A percentile compares a stretch with the other conserved stretches of the same genome.
phyloP scores from a whole-genome alignment of 2,329 filamentous ascomycete species.

The Sordariomycetes sp. region DNA sequence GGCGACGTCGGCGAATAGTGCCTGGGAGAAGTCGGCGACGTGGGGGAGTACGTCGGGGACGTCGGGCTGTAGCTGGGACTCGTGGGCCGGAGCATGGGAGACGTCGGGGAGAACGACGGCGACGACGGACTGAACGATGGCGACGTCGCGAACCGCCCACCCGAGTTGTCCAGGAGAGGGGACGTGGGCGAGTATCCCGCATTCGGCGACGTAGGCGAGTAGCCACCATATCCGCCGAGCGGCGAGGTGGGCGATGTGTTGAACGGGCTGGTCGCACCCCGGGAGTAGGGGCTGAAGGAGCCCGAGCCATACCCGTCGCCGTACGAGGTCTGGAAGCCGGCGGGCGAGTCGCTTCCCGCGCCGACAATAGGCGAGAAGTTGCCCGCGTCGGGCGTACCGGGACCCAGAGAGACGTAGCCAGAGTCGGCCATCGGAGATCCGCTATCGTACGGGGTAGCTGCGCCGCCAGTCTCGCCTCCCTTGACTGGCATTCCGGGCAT shows the following conservation, averaged over 20 bases:
- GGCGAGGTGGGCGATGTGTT: constrained; percentile 58
- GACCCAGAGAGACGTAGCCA: constrained; percentile 46
- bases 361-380: constrained; percentile 71
- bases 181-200: constrained; percentile 71
- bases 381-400: constrained; percentile 48
- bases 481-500: constrained; percentile 72
- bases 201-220: constrained; percentile 68
- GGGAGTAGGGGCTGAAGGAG: constrained; percentile 54
- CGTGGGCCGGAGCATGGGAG: constrained; percentile 46
- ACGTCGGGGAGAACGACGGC: constrained; percentile 53
- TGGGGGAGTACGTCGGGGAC: constrained; percentile 54
- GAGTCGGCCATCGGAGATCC: constrained; percentile 69
- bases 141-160: constrained; percentile 42
- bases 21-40: constrained; percentile 44
- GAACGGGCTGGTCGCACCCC: constrained; percentile 64
- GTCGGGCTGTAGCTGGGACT: constrained; percentile 56
- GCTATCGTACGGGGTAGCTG: constrained; percentile 88
- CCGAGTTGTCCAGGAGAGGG: constrained; percentile 46
- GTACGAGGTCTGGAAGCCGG: constrained; percentile 55
- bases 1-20: constrained; percentile 65
- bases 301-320: constrained; percentile 38
- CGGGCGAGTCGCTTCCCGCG: constrained; percentile 59
- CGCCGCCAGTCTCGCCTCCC: constrained; percentile 65
- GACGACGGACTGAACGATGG: constrained; percentile 54
- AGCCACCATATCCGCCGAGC: constrained; percentile 45